Evolutionary conservation across 1,284 basidiomycete genomes (phyloP), one percentile per base, ranked within the genome.

Genomic region (Cutaneotrichosporon sp.): DNA sequence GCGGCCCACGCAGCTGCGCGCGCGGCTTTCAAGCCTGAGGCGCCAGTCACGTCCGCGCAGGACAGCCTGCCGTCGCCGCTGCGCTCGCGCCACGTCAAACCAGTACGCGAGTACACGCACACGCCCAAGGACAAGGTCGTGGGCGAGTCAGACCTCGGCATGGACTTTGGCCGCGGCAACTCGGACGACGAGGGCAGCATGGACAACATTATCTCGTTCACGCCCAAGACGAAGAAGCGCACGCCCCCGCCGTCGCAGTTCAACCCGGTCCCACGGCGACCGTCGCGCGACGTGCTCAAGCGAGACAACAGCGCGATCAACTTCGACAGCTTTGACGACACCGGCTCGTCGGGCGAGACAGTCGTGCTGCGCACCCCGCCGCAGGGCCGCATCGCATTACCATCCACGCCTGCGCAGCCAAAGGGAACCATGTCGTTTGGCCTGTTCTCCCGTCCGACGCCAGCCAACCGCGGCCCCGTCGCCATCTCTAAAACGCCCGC

Each of bases 171-270:
- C 36, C 31, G 50, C 2, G 71, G 18, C 18, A 42, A 70, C n/a
- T 54, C 51, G 3, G 64, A 70, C 42, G 29, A 56, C 29, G 43
- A 47, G 27, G 68, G 67, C 20, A 72, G 69, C 53, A 72, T 74
- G 58, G 72, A 74, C 34, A 68, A 68, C 33, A 65, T 78, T 27
- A 64, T 92, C 67, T 89, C 86, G 31, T 66, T 65, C 49, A 69
- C 60, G 31, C 60, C 65, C 10, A 76, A 72, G 59, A 60, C 57
- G 6, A 86, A 85, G 70, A 81, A 82, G 71, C 79, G 65, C 73
- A 75, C 64, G n/a, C 76, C 78, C 7, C 79, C 81, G 25, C 77
- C 79, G 7, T 71, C 74, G n/a, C 65, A 67, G 53, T 75, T 76
- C 64, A 65, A 58, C 43, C 72, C 73, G 18, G 72, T 77, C 20